Evolutionary conservation across 2,329 filamentous ascomycete species (phyloP), one percentile per base, ranked within the genome.

Genomic region (Arthrobotrys pseudoclavata): DNA sequence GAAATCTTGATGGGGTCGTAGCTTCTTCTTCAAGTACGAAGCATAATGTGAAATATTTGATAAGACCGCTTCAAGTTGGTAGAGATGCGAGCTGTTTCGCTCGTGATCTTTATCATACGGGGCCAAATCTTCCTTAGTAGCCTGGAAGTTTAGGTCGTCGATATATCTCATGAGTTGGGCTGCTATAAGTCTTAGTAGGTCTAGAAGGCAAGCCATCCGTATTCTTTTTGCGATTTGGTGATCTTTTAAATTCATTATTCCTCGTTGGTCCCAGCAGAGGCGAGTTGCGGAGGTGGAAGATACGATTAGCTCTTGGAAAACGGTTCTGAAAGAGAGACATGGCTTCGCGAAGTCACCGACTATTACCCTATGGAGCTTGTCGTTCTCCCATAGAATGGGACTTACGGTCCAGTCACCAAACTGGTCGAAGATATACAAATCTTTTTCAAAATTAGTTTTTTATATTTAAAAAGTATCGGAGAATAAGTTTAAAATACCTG

Each of bases 61-160:
- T 4, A 53, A 31, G 9, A 4, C 15, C 4, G 50, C 26, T 29
- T 53, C 50, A 15, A 53, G 3, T 26, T 53, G 50, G 15, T 18
- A 7, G 4, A 53, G 50, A n/a, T 53, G 50, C 4, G 15, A 18
- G 26, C 10, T 53, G 9, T 53, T 53, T 3, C 26, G 50, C 10
- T 31, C 50, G 24, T 31, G 26, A 18, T 53, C 24, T 31, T 31
- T 31, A 34, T 53, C 50, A 9, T 31, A 26, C 1, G 4, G 50
- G 18, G 50, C 24, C 6, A 53, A 5, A 26, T 53, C 50, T 4
- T 31, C 50, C 15, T 31, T 29, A 10, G 24, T 53, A 5, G 50
- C 24, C 24, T 31, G 26, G 50, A 53, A 53, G 10, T 53, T 53
- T 18, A 53, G 50, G 50, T n/a, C 10, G 12, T 53, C 50, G 50